Conservation (phyloP, 1,284 basidiomycete species). For the Singerocomus inundabilis region DNA sequence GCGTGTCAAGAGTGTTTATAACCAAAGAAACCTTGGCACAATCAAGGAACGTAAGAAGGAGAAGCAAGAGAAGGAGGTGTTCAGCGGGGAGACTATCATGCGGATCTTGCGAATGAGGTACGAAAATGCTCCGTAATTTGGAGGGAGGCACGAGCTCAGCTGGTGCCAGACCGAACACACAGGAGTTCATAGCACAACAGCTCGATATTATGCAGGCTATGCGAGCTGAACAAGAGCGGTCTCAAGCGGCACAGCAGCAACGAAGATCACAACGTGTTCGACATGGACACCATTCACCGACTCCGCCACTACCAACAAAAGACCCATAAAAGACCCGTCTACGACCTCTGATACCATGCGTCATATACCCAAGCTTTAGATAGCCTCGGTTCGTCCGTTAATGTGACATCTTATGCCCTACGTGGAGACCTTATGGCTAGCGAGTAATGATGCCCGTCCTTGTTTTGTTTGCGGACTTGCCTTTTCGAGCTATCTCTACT, state of each 20-base stretch:
- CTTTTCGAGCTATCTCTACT: constrained; percentile 16
- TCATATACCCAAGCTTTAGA: constrained; percentile 27
- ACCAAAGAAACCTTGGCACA: constrained; percentile 91
- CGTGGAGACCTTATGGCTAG: constrained; percentile 9
- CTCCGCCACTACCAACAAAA: constrained; percentile 33
- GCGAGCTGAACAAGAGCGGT: constrained; percentile 71
- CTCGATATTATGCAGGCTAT: constrained; percentile 73
- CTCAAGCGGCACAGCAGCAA: constrained; percentile 53
- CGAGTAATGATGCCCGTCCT: not conserved
- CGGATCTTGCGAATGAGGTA: constrained; percentile 92
- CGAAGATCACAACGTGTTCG: constrained; percentile 49
- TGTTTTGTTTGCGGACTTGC: constrained; percentile 18
- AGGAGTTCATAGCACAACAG: constrained; percentile 89
- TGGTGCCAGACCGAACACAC: constrained; percentile 60
- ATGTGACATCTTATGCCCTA: constrained; percentile 4
- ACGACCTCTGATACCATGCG: constrained; percentile 23
- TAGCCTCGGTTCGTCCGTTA: constrained; percentile 4
- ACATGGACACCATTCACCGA: constrained; percentile 24
- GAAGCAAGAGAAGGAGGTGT: constrained; percentile 72
- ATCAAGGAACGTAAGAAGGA: constrained; percentile 94
- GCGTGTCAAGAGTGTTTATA: constrained; percentile 87
- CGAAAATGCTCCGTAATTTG: constrained; percentile 25
- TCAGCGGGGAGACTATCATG: constrained; percentile 84
- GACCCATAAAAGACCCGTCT: constrained; percentile 10
- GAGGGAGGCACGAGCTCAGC: constrained; percentile 1